Percentiles rank a stretch among this genome's conserved stretches.
These are phyloP conservation scores for Rhinocladiella mackenziei DNA, from an alignment of 2,329 filamentous ascomycete genomes.

Conservation along the genomic window DNA sequence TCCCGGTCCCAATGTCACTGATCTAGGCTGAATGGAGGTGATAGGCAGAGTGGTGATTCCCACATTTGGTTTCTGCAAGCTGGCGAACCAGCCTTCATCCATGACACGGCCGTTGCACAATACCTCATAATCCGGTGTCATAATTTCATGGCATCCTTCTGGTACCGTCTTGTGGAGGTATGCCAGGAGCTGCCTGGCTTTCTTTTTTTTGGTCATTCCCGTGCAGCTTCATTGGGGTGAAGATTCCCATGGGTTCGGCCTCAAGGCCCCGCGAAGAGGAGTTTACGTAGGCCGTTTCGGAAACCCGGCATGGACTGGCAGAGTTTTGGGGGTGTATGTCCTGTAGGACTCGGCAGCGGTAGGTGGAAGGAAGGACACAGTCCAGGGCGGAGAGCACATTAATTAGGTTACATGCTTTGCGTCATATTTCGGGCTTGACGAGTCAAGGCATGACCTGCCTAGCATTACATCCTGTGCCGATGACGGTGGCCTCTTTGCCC, in stretches of 20 bases:
- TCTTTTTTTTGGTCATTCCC: slow-evolving; percentile 36
- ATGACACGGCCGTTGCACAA: slow-evolving; percentile 63
- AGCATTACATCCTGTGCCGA: slow-evolving; percentile 57
- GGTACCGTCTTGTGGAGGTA: slow-evolving; percentile 52
- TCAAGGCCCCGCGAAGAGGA: slow-evolving; percentile 44
- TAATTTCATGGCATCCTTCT: slow-evolving; percentile 56
- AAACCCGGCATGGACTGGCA: slow-evolving; percentile 51
- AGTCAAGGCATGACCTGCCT: slow-evolving; percentile 55
- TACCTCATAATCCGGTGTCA: slow-evolving; percentile 60
- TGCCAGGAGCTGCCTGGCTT: slow-evolving; percentile 43
- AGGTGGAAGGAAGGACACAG: slow-evolving; percentile 41
- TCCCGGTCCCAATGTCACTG: slow-evolving; percentile 51
- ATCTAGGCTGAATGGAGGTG: slow-evolving; percentile 46
- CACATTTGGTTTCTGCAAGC: slow-evolving; percentile 52
- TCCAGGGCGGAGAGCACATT: slow-evolving; percentile 57
- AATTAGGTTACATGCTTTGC: slow-evolving; percentile 57
- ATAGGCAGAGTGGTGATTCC: slow-evolving; percentile 52
- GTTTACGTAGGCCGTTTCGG: slow-evolving; percentile 44
- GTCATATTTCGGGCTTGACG: slow-evolving; percentile 43
- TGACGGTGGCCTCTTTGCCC: slow-evolving; percentile 54
- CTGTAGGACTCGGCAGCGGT: slow-evolving; percentile 43
- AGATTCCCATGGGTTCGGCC: slow-evolving; percentile 38
- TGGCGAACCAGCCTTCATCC: slow-evolving; percentile 54
- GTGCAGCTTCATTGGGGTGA: slow-evolving; percentile 43
- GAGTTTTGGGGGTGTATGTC: slow-evolving; percentile 45